Conservation (phyloP, 805 yeast species). For the Candida pseudofarinosa region DNA sequence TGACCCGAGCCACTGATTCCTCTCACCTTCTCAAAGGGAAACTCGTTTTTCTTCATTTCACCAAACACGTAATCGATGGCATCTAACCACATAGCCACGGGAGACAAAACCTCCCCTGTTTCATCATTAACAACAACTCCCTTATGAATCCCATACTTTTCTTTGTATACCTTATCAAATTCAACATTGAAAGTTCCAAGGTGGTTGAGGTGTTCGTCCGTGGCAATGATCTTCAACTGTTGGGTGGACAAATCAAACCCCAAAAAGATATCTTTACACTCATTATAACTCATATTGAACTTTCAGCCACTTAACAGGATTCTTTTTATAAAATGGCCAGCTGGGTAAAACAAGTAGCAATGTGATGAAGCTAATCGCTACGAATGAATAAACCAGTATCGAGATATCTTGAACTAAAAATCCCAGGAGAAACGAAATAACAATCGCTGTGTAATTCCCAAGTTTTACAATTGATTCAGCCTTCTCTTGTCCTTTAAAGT, state of each 20-base stretch:
- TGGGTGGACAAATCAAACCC: constrained; percentile 92
- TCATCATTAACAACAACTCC: constrained; percentile 62
- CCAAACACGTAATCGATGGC: constrained; percentile 65
- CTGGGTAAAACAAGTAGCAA: constrained; percentile 47
- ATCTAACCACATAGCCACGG: constrained; percentile 88
- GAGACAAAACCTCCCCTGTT: constrained; percentile 65
- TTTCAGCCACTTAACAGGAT: constrained; percentile 47
- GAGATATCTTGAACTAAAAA: constrained; percentile 42
- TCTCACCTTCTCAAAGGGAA: constrained; percentile 56
- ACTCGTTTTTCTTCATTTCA: constrained; percentile 44
- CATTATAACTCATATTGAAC: constrained; percentile 18
- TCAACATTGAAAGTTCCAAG: constrained; percentile 60
- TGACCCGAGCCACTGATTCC: constrained; percentile 86
- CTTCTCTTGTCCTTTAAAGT: constrained; percentile 50
- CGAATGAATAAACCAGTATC: constrained; percentile 36
- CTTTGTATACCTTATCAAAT: constrained; percentile 61
- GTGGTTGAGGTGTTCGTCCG: constrained; percentile 50
- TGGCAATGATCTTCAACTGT: constrained; percentile 73
- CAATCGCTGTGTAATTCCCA: constrained; percentile 25
- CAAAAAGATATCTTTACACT: constrained; percentile 35
- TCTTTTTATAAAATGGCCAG: constrained; percentile 51
- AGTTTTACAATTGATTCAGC: constrained; percentile 28
- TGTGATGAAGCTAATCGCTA: constrained; percentile 24
- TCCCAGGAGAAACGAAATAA: constrained; percentile 47
- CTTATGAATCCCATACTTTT: constrained; percentile 57